Evolutionary conservation across 78 protist genomes (phyloP).

Genomic region (Capsaspora owczarzaki): DNA sequence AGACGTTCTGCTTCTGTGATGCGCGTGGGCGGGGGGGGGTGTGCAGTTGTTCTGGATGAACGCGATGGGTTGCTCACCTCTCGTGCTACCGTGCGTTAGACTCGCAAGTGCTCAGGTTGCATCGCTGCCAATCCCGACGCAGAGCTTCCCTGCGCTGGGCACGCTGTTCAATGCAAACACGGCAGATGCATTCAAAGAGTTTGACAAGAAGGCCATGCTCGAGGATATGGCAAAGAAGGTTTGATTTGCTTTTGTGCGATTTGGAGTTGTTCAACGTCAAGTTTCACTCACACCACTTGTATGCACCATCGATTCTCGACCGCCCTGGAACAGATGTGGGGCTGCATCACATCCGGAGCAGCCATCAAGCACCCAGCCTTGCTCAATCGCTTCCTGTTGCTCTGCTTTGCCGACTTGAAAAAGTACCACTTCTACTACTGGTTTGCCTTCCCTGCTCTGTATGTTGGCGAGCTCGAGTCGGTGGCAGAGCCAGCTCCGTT

Average conservation of each 20-base stretch:
- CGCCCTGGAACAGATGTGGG: constrained; percentile 7
- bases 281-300: not conserved
- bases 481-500: too few species aligned
- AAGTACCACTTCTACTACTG: constrained; percentile 65
- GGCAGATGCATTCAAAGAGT: not conserved
- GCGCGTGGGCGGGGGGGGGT: not conserved
- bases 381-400: constrained; percentile 48
- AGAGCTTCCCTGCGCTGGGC: constrained; percentile 14
- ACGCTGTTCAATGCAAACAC: not conserved
- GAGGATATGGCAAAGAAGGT: not conserved
- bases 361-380: constrained; percentile 38
- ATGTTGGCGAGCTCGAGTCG: too few species aligned
- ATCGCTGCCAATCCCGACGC: not conserved
- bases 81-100: too few species aligned
- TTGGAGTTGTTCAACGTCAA: not conserved
- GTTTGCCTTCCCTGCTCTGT: constrained; percentile 77
- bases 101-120: too few species aligned
- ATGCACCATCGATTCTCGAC: not conserved
- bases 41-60: not conserved
- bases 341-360: constrained; percentile 50
- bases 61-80: not conserved
- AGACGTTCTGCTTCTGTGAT: not conserved
- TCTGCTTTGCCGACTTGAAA: constrained; percentile 79
- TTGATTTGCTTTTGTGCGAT: not conserved
- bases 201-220: constrained; percentile 11